Conservation (phyloP, 352 stramenopile species). For the Globisporangium megalacanthum region DNA sequence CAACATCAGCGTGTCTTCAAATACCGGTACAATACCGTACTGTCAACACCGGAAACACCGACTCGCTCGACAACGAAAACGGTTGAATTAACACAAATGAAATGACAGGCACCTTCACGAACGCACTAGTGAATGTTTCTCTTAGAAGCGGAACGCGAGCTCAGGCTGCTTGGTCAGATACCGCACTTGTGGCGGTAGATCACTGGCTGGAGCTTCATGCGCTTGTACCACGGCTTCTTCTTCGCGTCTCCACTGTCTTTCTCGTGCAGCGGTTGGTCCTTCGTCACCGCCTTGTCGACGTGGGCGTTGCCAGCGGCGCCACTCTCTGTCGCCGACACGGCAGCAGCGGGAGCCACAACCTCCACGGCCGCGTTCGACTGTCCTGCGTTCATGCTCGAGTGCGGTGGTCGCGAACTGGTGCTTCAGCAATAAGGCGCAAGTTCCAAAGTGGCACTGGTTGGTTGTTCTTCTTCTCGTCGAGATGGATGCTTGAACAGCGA, state of each 20-base stretch:
- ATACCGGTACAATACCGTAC: no score
- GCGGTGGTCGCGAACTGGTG: not conserved
- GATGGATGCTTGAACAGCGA: no score
- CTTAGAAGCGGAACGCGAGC: not conserved
- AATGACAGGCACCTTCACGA: no score
- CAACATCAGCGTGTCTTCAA: no score
- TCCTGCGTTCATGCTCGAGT: slow-evolving; percentile 6
- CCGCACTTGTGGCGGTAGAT: slow-evolving; percentile 17
- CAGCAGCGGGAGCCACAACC: not conserved
- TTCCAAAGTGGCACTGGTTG: not conserved
- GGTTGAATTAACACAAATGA: no score
- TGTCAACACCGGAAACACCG: no score
- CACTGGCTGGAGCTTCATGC: slow-evolving; percentile 17
- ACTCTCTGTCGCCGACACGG: not conserved
- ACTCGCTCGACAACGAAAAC: no score
- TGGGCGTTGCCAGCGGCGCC: not conserved
- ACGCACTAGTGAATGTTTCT: no score
- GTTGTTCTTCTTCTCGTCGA: no score
- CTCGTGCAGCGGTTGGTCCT: not conserved
- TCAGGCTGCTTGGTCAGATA: slow-evolving; percentile 1
- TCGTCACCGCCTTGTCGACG: not conserved
- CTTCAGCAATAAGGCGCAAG: not conserved
- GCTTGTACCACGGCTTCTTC: slow-evolving; percentile 17
- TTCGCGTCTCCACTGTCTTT: not conserved
- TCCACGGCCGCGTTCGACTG: slow-evolving; percentile 3